A percentile compares a stretch with the other conserved stretches of the same genome.
Conservation (phyloP, 106 monocot genomes). For the Allium sativum region DNA sequence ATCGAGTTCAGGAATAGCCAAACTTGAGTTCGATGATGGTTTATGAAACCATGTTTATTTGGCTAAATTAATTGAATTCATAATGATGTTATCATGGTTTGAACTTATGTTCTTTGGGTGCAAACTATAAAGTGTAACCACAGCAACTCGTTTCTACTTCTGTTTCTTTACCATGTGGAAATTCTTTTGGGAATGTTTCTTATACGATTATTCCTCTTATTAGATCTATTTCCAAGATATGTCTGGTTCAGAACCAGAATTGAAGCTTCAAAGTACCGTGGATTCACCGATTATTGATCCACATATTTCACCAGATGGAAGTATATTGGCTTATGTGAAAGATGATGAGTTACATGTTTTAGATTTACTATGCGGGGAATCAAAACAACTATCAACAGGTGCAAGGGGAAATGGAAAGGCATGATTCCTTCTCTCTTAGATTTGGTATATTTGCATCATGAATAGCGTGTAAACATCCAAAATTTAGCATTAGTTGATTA, state of each 20-base stretch:
- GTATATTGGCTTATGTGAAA: conserved; percentile 71
- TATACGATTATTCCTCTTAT: background rate
- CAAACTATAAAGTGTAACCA: too few relatives aligned
- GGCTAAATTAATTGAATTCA: too few relatives aligned
- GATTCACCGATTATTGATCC: conserved; percentile 85
- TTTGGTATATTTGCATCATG: background rate
- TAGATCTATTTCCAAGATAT: conserved; percentile 86
- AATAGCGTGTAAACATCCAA: too few relatives aligned
- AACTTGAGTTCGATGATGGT: too few relatives aligned
- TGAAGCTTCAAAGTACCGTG: conserved; percentile 41
- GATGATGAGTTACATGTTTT: conserved; percentile 71
- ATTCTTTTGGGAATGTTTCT: too few relatives aligned
- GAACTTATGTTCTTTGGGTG: too few relatives aligned
- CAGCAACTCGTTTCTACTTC: too few relatives aligned
- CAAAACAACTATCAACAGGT: conserved; percentile 57
- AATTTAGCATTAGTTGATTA: too few relatives aligned
- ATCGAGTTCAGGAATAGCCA: too few relatives aligned
- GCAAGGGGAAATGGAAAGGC: conserved; percentile 75
- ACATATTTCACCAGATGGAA: conserved; percentile 89
- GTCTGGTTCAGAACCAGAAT: conserved; percentile 49
- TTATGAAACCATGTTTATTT: too few relatives aligned
- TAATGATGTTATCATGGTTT: too few relatives aligned
- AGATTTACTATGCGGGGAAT: conserved; percentile 33
- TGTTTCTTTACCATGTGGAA: too few relatives aligned
- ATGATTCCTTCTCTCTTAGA: background rate